Evolutionary conservation across 164 flowering plant species (phyloP).

Genomic region (Kalanchoe fedtschenkoi): DNA sequence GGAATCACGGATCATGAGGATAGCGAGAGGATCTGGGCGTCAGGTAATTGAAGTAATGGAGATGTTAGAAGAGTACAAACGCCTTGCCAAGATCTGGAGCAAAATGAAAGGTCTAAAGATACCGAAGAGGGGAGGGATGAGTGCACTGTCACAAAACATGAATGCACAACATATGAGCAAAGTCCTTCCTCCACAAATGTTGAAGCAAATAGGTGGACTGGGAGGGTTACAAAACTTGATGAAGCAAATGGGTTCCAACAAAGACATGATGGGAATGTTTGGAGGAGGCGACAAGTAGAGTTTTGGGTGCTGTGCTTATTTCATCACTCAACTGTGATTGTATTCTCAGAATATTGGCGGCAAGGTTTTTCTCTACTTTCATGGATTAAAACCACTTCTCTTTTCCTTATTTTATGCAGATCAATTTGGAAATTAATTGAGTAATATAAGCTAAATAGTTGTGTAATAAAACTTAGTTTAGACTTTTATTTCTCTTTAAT

Average conservation of each 20-base stretch:
- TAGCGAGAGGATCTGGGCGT: conserved; percentile 90
- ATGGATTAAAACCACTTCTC: too few relatives aligned
- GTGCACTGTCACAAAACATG: conserved; percentile 79
- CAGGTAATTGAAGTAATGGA: conserved; percentile 64
- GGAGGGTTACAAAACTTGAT: conserved; percentile 86
- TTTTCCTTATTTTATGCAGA: too few relatives aligned
- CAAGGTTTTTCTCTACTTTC: too few relatives aligned
- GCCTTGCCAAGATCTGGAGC: conserved; percentile 92
- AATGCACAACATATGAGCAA: conserved; percentile 96
- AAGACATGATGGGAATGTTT: conserved; percentile 87
- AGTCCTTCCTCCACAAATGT: conserved; percentile 88
- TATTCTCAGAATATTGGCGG: too few relatives aligned
- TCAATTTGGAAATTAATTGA: too few relatives aligned
- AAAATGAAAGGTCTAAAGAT: conserved; percentile 97
- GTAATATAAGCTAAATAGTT: too few relatives aligned
- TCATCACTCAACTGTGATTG: too few relatives aligned
- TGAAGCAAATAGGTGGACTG: conserved; percentile 96
- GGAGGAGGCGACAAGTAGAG: conserved; percentile 55
- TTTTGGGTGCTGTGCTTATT: too few relatives aligned
- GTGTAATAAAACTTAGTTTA: too few relatives aligned
- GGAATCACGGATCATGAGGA: conserved; percentile 76
- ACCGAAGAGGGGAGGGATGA: conserved; percentile 95
- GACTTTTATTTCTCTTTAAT: too few relatives aligned
- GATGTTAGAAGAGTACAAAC: conserved; percentile 93
- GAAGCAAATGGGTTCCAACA: conserved; percentile 88